Evolutionary conservation across 768 basidiomycete genomes (phyloP), one percentile per base, ranked within the genome.

Genomic region (Russula dissimulans): DNA sequence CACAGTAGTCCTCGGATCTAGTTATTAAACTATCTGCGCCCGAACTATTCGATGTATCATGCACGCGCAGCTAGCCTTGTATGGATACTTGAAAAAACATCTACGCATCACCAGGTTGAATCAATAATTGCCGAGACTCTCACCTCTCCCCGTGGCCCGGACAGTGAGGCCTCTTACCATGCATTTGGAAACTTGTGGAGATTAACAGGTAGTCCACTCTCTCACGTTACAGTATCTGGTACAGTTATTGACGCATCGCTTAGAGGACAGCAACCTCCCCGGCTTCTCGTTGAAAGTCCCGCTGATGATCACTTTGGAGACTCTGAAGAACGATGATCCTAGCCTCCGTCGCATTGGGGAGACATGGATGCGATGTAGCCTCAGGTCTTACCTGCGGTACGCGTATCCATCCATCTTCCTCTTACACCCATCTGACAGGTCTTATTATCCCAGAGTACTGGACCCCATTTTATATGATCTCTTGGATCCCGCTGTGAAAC

Each of bases 281-380:
- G 93, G 95, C 0, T 87, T 91, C 68, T 77, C 78, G 29, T 85
- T 97, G 68, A 87, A 87, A 67, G 78, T 87, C 1, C 95, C 95
- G 0, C 79, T 97, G 81, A 86, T 93, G 79, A 82, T 86, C 46
- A 84, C 95, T 34, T 73, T 98, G 52, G 93, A 95, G 68, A 84
- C 86, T 0, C 72, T 97, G 50, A 86, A 85, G 67, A 85, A 79
- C 42, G 84, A 86, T 36, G 85, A 92, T 64, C 89, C 91, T 8
- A 74, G 74, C 61, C 71, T 89, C 10, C 84, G 88, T 31, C 81
- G 92, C 11, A 78, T 89, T 36, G 91, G 90, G 14, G 95, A 98
- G 71, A 93, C 93, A 0, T 99, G 97, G 97, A 93, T 99, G 88
- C 82, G 95, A 31, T 93, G 91, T 68, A 92, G 85, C 67, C 77